Conservation (phyloP, 805 yeast species). For the Metschnikowia matae region DNA sequence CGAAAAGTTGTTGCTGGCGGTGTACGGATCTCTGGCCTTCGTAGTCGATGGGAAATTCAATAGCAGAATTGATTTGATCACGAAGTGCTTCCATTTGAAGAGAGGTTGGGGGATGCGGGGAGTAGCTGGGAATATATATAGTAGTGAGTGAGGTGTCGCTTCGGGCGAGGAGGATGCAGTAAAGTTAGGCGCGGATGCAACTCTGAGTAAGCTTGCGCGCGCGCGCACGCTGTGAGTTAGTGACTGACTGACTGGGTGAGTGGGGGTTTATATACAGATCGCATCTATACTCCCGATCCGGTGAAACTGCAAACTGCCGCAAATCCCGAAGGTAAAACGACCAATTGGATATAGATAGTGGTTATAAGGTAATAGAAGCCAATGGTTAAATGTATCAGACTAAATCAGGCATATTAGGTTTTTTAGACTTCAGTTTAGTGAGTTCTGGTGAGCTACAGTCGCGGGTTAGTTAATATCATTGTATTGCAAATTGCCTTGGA, state of each 20-base stretch:
- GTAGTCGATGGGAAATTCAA: constrained; percentile 46
- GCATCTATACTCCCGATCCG: too few relatives aligned
- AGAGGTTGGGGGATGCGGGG: constrained; percentile 1
- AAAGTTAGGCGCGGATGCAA: constrained; percentile 3
- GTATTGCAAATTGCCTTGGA: not conserved
- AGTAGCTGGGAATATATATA: not conserved
- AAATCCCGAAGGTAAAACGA: too few relatives aligned
- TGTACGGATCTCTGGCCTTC: constrained; percentile 49
- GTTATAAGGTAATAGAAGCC: too few relatives aligned
- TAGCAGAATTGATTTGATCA: constrained; percentile 7
- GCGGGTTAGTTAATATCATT: not conserved
- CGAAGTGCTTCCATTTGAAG: constrained; percentile 16
- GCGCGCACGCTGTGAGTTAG: too few relatives aligned
- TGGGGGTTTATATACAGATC: too few relatives aligned
- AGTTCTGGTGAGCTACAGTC: too few relatives aligned
- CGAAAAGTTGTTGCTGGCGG: constrained; percentile 19
- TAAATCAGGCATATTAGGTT: too few relatives aligned
- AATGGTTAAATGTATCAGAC: too few relatives aligned
- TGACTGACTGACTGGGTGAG: too few relatives aligned
- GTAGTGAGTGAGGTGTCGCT: constrained; percentile 4
- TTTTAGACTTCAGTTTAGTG: too few relatives aligned
- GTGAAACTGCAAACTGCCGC: too few relatives aligned
- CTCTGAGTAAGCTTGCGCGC: constrained; percentile 1
- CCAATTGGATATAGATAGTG: too few relatives aligned
- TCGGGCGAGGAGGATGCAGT: constrained; percentile 3